phyloP scores from a whole-genome alignment of 768 basidiomycete species.

The Suillus subluteus region DNA sequence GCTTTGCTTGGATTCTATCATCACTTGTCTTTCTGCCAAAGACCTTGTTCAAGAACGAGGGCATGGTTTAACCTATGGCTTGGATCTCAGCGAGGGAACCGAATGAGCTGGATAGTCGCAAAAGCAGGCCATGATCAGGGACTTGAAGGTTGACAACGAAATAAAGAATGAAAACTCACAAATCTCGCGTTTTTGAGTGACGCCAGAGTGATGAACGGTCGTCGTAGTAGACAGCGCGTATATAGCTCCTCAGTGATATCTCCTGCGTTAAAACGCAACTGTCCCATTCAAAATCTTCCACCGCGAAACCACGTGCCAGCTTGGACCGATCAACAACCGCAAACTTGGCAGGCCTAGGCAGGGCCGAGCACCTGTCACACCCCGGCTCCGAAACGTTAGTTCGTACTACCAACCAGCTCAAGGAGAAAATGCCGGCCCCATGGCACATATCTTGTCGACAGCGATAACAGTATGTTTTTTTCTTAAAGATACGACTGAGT shows the following conservation, averaged over 20 bases:
- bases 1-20: conserved; percentile 42
- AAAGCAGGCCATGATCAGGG: neutral
- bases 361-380: neutral
- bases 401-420: neutral
- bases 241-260: neutral
- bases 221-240: conserved; percentile 3
- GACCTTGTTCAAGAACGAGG: conserved; percentile 78
- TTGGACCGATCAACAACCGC: neutral
- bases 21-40: conserved; percentile 75
- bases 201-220: conserved; percentile 6
- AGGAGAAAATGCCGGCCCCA: neutral
- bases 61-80: conserved; percentile 38
- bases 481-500: neutral
- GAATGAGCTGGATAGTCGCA: conserved; percentile 6
- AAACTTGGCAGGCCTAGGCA: neutral
- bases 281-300: conserved; percentile 5
- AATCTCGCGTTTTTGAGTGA: neutral
- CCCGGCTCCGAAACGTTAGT: neutral
- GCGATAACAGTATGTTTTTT: neutral
- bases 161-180: neutral
- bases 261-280: neutral
- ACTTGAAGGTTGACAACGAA: too few species aligned
- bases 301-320: neutral
- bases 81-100: conserved; percentile 19
- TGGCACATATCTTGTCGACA: neutral